These are phyloP conservation scores for Gillenia trifoliata DNA, from an alignment of 306 rosid genomes.

Conservation along the genomic window DNA sequence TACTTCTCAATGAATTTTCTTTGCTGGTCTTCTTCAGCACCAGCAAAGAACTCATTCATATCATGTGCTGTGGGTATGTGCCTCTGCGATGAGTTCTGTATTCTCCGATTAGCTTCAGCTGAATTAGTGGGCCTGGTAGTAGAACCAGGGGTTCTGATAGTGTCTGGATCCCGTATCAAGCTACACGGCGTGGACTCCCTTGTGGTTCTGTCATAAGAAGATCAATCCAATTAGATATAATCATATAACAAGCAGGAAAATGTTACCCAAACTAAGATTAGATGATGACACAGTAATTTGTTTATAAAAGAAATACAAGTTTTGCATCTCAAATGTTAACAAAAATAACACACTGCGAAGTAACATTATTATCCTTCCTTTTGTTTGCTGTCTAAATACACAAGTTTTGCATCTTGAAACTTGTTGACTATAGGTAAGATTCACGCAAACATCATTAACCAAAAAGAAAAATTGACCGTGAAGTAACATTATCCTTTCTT, in stretches of 20 bases:
- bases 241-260: conserved; percentile 4
- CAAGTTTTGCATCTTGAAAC: not conserved
- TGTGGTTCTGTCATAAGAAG: conserved; percentile 52
- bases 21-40: conserved; percentile 66
- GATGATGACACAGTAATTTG: not conserved
- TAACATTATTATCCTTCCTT: not conserved
- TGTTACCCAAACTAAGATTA: not conserved
- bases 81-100: conserved; percentile 46
- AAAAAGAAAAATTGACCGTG: not conserved
- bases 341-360: not conserved
- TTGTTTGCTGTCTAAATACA: not conserved
- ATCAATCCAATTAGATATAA: conserved; percentile 5
- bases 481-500: not conserved
- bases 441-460: not conserved
- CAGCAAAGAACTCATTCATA: conserved; percentile 83
- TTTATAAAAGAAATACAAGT: not conserved
- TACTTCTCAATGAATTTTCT: conserved; percentile 76
- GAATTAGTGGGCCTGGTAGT: conserved; percentile 65
- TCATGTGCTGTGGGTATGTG: conserved; percentile 66
- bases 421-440: not conserved
- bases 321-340: not conserved
- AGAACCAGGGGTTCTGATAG: conserved; percentile 71
- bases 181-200: conserved; percentile 95
- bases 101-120: conserved; percentile 39
- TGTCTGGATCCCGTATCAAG: conserved; percentile 71